Conservation (phyloP, 768 basidiomycete species). For the Pisolithus orientalis region DNA sequence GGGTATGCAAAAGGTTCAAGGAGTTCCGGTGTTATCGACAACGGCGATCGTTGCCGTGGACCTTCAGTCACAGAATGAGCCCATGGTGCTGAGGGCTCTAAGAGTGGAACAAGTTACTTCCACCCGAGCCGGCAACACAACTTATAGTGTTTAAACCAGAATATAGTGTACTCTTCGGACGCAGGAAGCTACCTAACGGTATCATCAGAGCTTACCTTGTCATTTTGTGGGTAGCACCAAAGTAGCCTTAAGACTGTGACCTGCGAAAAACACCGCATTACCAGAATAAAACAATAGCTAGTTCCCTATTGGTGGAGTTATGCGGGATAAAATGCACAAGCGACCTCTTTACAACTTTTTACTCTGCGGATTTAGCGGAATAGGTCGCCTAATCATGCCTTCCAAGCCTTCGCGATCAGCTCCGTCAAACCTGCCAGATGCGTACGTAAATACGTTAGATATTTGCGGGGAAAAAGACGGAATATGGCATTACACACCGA, state of each 20-base stretch:
- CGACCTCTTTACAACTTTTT: background rate
- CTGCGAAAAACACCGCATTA: no score
- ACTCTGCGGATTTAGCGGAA: background rate
- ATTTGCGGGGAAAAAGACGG: background rate
- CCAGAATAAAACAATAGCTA: no score
- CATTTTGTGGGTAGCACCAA: no score
- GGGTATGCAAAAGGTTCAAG: slow-evolving; percentile 16
- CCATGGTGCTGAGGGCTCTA: slow-evolving; percentile 24
- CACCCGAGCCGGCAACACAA: slow-evolving; percentile 7
- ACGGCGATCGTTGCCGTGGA: slow-evolving; percentile 20
- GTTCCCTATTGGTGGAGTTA: no score
- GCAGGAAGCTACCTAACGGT: no score
- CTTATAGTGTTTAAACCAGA: background rate
- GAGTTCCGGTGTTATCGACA: slow-evolving; percentile 19
- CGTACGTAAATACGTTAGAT: background rate
- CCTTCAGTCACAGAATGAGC: slow-evolving; percentile 27
- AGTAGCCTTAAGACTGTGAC: no score
- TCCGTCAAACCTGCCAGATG: slow-evolving; percentile 67
- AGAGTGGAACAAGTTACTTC: slow-evolving; percentile 22
- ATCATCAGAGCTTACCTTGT: no score
- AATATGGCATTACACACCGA: slow-evolving; percentile 56
- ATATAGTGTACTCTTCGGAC: no score
- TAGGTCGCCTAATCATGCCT: slow-evolving; percentile 42
- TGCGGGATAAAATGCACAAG: no score
- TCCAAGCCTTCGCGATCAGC: slow-evolving; percentile 77